Percentiles rank a stretch among this genome's conserved stretches.
phyloP scores from a whole-genome alignment of 768 basidiomycete genomes.

The Boletus tylopilopsis region DNA sequence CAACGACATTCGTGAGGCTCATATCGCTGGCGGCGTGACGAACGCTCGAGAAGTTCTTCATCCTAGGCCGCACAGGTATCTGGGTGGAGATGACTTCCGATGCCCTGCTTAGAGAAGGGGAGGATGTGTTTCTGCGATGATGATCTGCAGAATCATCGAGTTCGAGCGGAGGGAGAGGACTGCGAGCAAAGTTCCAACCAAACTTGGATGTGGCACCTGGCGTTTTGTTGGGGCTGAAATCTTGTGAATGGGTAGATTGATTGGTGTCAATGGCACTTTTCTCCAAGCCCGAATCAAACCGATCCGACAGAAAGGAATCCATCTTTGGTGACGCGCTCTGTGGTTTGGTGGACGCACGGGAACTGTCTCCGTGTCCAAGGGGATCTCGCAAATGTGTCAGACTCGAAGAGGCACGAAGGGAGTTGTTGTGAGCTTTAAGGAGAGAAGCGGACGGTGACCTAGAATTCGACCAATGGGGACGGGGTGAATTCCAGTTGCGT shows the following conservation, averaged over 20 bases:
- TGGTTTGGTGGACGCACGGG: background rate
- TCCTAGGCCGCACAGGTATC: slow-evolving; percentile 43
- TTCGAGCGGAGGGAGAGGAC: slow-evolving; percentile 39
- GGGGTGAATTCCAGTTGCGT: slow-evolving; percentile 70
- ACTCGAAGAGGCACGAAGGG: slow-evolving; percentile 21
- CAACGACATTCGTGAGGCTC: slow-evolving; percentile 22
- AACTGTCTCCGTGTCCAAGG: slow-evolving; percentile 4
- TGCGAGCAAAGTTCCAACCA: slow-evolving; percentile 40
- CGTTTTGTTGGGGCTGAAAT: slow-evolving; percentile 12
- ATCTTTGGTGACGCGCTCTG: slow-evolving; percentile 2
- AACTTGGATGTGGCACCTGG: slow-evolving; percentile 29
- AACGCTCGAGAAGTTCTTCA: slow-evolving; percentile 26
- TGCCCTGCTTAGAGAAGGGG: slow-evolving; percentile 26
- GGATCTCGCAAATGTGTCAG: slow-evolving; percentile 10
- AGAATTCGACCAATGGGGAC: slow-evolving; percentile 47
- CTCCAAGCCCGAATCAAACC: background rate
- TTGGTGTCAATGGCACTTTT: background rate
- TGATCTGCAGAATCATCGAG: slow-evolving; percentile 25
- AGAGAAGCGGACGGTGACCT: slow-evolving; percentile 18
- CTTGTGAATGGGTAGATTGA: background rate
- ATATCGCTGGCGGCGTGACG: slow-evolving; percentile 16
- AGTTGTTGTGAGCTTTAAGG: slow-evolving; percentile 1
- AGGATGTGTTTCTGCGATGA: slow-evolving; percentile 15
- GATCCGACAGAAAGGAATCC: slow-evolving; percentile 3
- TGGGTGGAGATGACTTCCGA: slow-evolving; percentile 33